phyloP scores from a whole-genome alignment of 106 monocot species.

The Phalaenopsis aphrodite region DNA sequence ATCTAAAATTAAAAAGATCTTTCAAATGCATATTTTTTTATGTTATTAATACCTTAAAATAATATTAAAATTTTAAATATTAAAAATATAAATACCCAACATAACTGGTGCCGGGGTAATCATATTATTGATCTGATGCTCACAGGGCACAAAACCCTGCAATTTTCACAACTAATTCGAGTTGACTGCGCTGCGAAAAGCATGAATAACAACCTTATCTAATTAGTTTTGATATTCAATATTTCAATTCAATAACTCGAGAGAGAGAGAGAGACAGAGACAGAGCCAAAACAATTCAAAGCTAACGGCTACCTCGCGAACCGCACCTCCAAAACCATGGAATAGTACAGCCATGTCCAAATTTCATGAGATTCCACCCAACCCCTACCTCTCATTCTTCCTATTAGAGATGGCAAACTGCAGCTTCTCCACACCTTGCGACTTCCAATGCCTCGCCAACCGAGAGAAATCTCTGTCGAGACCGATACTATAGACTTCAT shows the following conservation, averaged over 20 bases:
- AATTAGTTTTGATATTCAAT: background rate
- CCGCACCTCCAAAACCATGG: background rate
- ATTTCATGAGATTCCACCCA: constrained; percentile 3
- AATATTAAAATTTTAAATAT: too few relatives aligned
- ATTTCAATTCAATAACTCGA: background rate
- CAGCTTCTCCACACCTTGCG: background rate
- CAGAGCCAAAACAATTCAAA: background rate
- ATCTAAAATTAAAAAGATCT: too few relatives aligned
- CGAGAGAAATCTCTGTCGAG: constrained; percentile 3
- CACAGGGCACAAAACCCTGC: too few relatives aligned
- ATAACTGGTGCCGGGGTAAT: too few relatives aligned
- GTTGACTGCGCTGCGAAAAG: background rate
- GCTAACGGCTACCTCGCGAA: constrained; percentile 1
- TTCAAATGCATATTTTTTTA: too few relatives aligned
- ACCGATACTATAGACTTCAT: constrained; percentile 28
- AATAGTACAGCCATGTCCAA: constrained; percentile 2
- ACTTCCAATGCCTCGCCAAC: constrained; percentile 9
- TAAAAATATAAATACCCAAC: too few relatives aligned
- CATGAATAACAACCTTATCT: background rate
- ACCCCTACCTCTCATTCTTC: background rate
- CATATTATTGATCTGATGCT: too few relatives aligned
- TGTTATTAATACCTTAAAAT: too few relatives aligned
- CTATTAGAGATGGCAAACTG: background rate
- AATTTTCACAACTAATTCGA: background rate
- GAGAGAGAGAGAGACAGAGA: constrained; percentile 4